Evolutionary conservation across 116 monocot genomes (phyloP).

Genomic region (Trichopus zeylanicus): DNA sequence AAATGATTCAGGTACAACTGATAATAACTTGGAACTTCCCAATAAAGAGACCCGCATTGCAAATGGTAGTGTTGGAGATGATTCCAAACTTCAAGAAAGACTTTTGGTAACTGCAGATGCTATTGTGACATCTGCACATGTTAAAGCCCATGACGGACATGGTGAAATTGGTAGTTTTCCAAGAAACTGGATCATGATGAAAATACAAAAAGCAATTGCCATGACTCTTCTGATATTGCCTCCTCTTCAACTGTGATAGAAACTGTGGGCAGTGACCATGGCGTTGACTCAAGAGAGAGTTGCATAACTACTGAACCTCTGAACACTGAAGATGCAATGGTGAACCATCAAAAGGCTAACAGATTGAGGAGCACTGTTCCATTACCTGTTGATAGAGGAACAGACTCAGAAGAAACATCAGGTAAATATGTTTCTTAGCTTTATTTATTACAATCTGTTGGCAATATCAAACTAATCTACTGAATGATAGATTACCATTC

Average conservation of each 20-base stretch:
- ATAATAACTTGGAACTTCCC: not conserved
- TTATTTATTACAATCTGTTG: not conserved
- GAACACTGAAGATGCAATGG: not conserved
- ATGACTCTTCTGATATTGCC: constrained; percentile 11
- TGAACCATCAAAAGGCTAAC: not conserved
- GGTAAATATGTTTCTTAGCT: constrained; percentile 15
- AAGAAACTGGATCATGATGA: not conserved
- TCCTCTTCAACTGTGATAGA: constrained; percentile 6
- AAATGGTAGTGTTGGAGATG: not conserved
- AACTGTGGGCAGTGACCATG: not conserved
- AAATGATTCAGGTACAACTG: not conserved
- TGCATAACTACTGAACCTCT: not conserved
- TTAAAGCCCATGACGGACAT: constrained; percentile 2
- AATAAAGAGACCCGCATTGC: not conserved
- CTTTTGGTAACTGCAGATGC: constrained; percentile 5
- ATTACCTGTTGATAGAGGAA: not conserved
- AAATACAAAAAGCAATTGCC: constrained; percentile 10
- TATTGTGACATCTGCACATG: constrained; percentile 7
- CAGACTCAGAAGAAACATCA: not conserved
- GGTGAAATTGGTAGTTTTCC: not conserved
- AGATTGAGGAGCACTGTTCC: not conserved
- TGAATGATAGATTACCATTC: no score
- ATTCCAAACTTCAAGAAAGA: constrained; percentile 6
- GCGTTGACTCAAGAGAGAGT: not conserved
- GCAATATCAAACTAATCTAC: not conserved